Conservation (phyloP, 1,284 basidiomycete genomes). For the Melampsora americana region DNA sequence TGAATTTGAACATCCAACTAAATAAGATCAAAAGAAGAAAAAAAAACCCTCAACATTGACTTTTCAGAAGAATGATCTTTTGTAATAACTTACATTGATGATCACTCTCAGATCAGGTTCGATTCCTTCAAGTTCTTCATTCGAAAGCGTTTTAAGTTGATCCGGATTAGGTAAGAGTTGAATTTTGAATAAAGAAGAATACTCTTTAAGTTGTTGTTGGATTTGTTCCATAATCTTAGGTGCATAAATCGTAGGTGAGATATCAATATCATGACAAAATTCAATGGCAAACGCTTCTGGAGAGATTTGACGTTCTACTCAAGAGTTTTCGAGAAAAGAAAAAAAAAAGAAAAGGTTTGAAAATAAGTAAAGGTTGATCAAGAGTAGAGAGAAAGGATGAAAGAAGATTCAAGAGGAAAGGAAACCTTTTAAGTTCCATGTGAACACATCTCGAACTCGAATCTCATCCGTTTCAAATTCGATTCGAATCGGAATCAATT, state of each 20-base stretch:
- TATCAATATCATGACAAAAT: constrained; percentile 82
- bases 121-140: constrained; percentile 48
- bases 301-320: constrained; percentile 65
- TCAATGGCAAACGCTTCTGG: constrained; percentile 78
- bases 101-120: constrained; percentile 71
- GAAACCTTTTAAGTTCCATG: constrained; percentile 84
- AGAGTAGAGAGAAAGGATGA: too few relatives aligned
- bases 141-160: constrained; percentile 46
- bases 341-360: too few relatives aligned
- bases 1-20: constrained; percentile 98
- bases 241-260: constrained; percentile 66
- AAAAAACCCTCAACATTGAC: too few relatives aligned
- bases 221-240: constrained; percentile 81
- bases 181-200: constrained; percentile 72
- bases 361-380: too few relatives aligned
- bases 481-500: constrained; percentile 84
- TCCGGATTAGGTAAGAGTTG: constrained; percentile 53
- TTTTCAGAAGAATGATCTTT: not conserved
- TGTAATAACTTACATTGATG: constrained; percentile 66
- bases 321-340: too few relatives aligned
- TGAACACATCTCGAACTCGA: constrained; percentile 86
- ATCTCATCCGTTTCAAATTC: constrained; percentile 90
- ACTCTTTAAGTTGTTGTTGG: constrained; percentile 81
- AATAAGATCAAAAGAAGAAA: too few relatives aligned
- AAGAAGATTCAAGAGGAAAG: too few relatives aligned